Evolutionary conservation across 192 early-diverging fungal genomes (phyloP), one percentile per base, ranked within the genome.

Genomic region (Spizellomyces punctatus): DNA sequence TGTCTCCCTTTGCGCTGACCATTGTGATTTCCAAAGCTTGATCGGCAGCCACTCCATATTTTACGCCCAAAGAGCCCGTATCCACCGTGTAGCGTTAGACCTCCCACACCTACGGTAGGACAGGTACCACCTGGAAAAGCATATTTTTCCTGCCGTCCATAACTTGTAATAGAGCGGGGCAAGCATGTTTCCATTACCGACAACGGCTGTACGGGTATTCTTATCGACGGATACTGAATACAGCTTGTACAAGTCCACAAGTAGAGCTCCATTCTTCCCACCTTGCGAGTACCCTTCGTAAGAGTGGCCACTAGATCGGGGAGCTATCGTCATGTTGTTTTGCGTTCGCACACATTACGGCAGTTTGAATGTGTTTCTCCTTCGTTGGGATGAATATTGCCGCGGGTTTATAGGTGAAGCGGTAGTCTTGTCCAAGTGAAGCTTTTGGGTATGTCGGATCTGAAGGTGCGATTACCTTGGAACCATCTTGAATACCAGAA

Each of bases 1-100:
- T 22, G 10, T 47, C 22, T 43, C 69, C 60, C 48, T 60, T 48
- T 44, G 60, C 69, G 60, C 58, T 63, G 44, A 71, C 60, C 58
- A 71, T n/a, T 7, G 43, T n/a, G n/a, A 71, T 49, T 47, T 63
- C 60, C 14, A 48, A 7, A 21, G 55, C 61, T 21, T 72, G 46
- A 19, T 72, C 71, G 43, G 48, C 56, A 21, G 64, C 72, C 10
- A 74, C 46, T 19, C 72, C 72, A 49, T 48, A 55, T 21, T 46
- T 46, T 14, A 19, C 55, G 45, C n/a, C 36, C 8, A 67, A n/a
- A 19, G 52, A 16, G 19, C 63, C 49, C 27, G 27, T 36, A 36
- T 36, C 27, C 27, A 36, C 27, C 27, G 3, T 36, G 50, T 64
- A 21, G n/a, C 70, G 62, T 27, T 45, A 57, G 58, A 46, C 68